phyloP scores from a whole-genome alignment of 1,139 yeast species.

The Hyphopichia wangnamkhiaoensis region DNA sequence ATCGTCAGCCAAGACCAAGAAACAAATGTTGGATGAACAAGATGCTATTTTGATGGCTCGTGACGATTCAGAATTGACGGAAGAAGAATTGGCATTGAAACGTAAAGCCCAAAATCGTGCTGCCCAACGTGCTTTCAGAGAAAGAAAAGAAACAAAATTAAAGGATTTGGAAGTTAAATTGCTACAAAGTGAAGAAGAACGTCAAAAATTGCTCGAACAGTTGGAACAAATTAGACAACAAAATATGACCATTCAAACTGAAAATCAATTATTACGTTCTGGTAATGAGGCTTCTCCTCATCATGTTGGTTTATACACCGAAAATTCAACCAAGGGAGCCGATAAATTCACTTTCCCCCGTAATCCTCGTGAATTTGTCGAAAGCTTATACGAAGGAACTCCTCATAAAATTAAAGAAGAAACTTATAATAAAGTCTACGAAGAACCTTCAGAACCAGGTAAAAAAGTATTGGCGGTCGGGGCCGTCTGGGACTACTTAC shows the following conservation, averaged over 20 bases:
- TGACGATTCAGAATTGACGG: constrained; percentile 45
- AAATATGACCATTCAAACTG: constrained; percentile 56
- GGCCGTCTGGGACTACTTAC: constrained; percentile 81
- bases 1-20: constrained; percentile 19
- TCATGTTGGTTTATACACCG: background rate
- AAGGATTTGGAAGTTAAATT: constrained; percentile 68
- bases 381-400: constrained; percentile 27
- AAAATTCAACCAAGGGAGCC: background rate
- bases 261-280: constrained; percentile 51
- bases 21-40: constrained; percentile 34
- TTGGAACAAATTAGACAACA: constrained; percentile 55
- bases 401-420: constrained; percentile 18
- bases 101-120: constrained; percentile 85
- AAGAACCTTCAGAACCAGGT: constrained; percentile 36
- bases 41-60: constrained; percentile 40
- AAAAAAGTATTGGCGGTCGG: constrained; percentile 63
- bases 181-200: constrained; percentile 59
- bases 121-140: constrained; percentile 88
- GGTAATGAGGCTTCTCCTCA: constrained; percentile 16
- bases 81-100: constrained; percentile 52
- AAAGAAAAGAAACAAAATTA: constrained; percentile 73
- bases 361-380: constrained; percentile 36
- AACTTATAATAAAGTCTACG: constrained; percentile 33
- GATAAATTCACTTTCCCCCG: constrained; percentile 37
- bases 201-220: constrained; percentile 51